Evolutionary conservation across 176 grass and related monocot species (phyloP).

Genomic region (Bromus sterilis): DNA sequence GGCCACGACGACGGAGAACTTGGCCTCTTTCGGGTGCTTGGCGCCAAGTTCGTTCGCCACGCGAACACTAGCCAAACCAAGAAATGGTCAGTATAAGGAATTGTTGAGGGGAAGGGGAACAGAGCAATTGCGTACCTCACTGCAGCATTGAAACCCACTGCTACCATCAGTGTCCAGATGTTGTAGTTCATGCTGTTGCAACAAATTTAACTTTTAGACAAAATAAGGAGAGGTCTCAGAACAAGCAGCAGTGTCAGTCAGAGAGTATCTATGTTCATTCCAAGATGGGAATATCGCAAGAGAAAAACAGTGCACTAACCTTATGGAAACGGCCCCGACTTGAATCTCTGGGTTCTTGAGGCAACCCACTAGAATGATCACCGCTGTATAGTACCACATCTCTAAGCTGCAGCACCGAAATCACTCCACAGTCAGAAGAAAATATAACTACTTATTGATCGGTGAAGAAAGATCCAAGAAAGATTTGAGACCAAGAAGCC

Average conservation of each 20-base stretch:
- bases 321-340: slow-evolving; percentile 58
- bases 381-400: slow-evolving; percentile 63
- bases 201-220: not conserved
- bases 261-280: not conserved
- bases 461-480: not conserved
- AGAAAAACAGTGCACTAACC: slow-evolving; percentile 4
- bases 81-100: not conserved
- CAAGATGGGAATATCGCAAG: not conserved
- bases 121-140: slow-evolving; percentile 32
- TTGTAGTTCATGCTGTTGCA: slow-evolving; percentile 61
- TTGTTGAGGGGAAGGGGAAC: not conserved
- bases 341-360: slow-evolving; percentile 53
- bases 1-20: slow-evolving; percentile 45
- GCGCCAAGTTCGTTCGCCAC: slow-evolving; percentile 78
- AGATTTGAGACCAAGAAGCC: not conserved
- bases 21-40: slow-evolving; percentile 56
- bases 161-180: slow-evolving; percentile 63
- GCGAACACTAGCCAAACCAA: slow-evolving; percentile 24
- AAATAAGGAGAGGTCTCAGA: not conserved
- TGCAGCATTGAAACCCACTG: slow-evolving; percentile 59
- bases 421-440: not conserved
- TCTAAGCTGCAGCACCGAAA: slow-evolving; percentile 34
- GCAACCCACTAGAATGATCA: slow-evolving; percentile 66
- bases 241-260: not conserved
- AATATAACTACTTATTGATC: not conserved